phyloP scores from a whole-genome alignment of 768 basidiomycete species.

The Fomitopsis serialis region DNA sequence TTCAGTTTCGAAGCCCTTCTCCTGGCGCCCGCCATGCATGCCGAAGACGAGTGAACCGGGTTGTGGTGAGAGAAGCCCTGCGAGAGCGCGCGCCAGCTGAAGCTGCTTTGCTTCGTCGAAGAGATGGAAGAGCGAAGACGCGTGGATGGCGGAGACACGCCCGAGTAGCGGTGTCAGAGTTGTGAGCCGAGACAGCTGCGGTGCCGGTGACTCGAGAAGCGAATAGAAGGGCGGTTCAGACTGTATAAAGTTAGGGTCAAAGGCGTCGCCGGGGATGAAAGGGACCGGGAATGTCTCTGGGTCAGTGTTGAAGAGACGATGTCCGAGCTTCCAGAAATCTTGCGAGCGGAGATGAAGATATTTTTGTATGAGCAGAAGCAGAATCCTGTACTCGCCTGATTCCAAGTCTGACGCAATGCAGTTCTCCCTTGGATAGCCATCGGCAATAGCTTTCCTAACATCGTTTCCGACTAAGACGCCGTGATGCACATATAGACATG shows the following conservation, averaged over 20 bases:
- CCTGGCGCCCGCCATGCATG: conserved; percentile 27
- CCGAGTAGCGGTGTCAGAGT: conserved; percentile 31
- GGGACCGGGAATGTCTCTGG: conserved; percentile 44
- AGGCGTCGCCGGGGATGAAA: conserved; percentile 49
- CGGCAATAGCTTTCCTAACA: conserved; percentile 30
- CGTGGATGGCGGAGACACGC: conserved; percentile 32
- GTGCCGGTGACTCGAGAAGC: conserved; percentile 5
- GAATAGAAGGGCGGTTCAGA: conserved; percentile 18
- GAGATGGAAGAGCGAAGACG: conserved; percentile 42
- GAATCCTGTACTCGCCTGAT: conserved; percentile 23
- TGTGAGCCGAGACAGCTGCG: conserved; percentile 26
- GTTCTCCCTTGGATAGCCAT: conserved; percentile 34
- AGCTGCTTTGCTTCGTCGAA: conserved; percentile 37
- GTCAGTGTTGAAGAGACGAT: conserved; percentile 48
- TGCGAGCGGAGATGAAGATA: no score
- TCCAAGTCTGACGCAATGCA: conserved; percentile 30
- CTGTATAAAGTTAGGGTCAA: conserved; percentile 38
- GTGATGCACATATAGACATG: conserved; percentile 6
- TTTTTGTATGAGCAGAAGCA: no score
- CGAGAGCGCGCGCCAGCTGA: conserved; percentile 37
- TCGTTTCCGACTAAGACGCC: conserved; percentile 32
- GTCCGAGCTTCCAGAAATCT: conserved; percentile 59
- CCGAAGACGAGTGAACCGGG: conserved; percentile 46
- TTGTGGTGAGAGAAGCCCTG: conserved; percentile 34
- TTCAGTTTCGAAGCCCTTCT: conserved; percentile 21